These are phyloP conservation scores for Tagetes patula DNA, from an alignment of 129 eudicot genomes.

Conservation along the genomic window DNA sequence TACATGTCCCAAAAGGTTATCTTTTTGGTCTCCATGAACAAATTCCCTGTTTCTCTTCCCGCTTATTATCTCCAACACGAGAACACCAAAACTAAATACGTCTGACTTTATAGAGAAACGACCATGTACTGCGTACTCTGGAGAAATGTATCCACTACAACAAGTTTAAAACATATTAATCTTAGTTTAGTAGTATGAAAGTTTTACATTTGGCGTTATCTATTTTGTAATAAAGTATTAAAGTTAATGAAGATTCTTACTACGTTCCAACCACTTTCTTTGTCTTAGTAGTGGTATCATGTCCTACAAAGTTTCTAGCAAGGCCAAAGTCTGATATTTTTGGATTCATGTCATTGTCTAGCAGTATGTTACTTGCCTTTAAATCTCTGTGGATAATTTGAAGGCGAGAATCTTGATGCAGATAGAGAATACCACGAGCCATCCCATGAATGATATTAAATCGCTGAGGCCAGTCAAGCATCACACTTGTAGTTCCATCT, in stretches of 20 bases:
- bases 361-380: slow-evolving; percentile 38
- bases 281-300: slow-evolving; percentile 24
- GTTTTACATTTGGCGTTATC: neutral
- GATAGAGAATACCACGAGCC: slow-evolving; percentile 46
- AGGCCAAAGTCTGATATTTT: slow-evolving; percentile 55
- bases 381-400: slow-evolving; percentile 48
- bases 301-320: slow-evolving; percentile 33
- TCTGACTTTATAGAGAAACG: slow-evolving; percentile 33
- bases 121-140: slow-evolving; percentile 34
- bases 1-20: slow-evolving; percentile 55
- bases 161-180: slow-evolving; percentile 2
- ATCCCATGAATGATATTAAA: slow-evolving; percentile 34
- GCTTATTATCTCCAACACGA: slow-evolving; percentile 30
- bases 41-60: slow-evolving; percentile 36
- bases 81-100: slow-evolving; percentile 36
- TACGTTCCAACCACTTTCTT: slow-evolving; percentile 40
- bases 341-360: slow-evolving; percentile 43
- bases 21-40: slow-evolving; percentile 17
- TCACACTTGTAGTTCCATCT: slow-evolving; percentile 28
- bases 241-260: slow-evolving; percentile 30
- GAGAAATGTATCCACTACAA: slow-evolving; percentile 32
- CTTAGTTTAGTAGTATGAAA: neutral
- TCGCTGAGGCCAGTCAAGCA: slow-evolving; percentile 36
- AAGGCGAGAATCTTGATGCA: slow-evolving; percentile 52
- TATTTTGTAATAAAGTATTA: neutral